Evolutionary conservation across 1,284 basidiomycete species (phyloP).

Genomic region (Fistulinella staudtii): DNA sequence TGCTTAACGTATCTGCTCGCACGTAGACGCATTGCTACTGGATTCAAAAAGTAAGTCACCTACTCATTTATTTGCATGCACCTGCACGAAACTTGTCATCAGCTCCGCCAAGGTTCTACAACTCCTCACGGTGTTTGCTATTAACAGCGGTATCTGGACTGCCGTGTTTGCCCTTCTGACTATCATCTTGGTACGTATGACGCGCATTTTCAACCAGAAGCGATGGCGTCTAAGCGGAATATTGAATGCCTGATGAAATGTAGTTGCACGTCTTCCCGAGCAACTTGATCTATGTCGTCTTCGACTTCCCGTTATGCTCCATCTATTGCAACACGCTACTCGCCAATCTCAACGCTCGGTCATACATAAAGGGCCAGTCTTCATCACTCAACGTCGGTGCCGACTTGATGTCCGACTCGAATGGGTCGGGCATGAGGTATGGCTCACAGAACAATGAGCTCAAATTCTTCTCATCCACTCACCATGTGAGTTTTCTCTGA

Average conservation of each 20-base stretch:
- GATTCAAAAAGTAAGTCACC: slow-evolving; percentile 1
- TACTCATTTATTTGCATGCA: background rate
- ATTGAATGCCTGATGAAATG: background rate
- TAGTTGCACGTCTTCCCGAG: background rate
- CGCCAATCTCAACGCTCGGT: slow-evolving; percentile 3
- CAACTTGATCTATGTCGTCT: slow-evolving; percentile 2
- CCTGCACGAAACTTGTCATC: too few species aligned
- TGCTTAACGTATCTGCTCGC: slow-evolving; percentile 5
- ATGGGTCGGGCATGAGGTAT: slow-evolving; percentile 1
- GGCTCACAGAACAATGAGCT: background rate
- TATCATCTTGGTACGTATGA: slow-evolving; percentile 1
- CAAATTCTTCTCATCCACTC: slow-evolving; percentile 2
- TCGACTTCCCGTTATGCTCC: slow-evolving; percentile 4
- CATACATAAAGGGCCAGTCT: slow-evolving; percentile 1
- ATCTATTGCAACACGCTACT: slow-evolving; percentile 2
- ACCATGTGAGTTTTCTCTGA: background rate
- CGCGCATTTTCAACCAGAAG: background rate
- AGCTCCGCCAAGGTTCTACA: slow-evolving; percentile 5
- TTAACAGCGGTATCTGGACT: slow-evolving; percentile 5
- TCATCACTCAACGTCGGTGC: slow-evolving; percentile 1
- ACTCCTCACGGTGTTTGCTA: slow-evolving; percentile 4
- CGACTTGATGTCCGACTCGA: background rate
- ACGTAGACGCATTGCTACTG: background rate
- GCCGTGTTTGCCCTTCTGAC: slow-evolving; percentile 2
- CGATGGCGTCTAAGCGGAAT: background rate